Evolutionary conservation across 768 basidiomycete species (phyloP).

Genomic region (Gymnopilus junonius): DNA sequence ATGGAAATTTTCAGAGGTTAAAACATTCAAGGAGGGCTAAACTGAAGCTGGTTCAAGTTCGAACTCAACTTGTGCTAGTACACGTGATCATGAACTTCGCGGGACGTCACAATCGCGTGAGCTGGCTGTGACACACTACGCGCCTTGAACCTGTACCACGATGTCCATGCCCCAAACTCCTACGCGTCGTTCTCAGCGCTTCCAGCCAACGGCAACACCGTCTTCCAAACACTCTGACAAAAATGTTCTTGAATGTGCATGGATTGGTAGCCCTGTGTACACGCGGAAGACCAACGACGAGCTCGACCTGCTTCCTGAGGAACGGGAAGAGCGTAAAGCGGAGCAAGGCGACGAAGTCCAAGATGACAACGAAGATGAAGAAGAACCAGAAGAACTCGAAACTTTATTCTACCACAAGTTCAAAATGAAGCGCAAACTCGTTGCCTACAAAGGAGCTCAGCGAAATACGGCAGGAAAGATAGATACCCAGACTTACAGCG

Average conservation of each 20-base stretch:
- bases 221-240: conserved; percentile 18
- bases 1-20: too few species aligned
- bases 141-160: neutral
- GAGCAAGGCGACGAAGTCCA: too few species aligned
- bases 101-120: too few species aligned
- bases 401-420: neutral
- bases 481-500: neutral
- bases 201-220: conserved; percentile 28
- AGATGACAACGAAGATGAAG: neutral
- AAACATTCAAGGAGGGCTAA: too few species aligned
- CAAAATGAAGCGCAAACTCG: neutral
- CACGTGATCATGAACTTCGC: too few species aligned
- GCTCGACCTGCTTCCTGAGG: neutral
- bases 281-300: conserved; percentile 5
- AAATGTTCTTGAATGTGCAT: conserved; percentile 25
- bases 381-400: neutral
- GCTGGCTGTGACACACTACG: neutral
- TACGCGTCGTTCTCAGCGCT: conserved; percentile 25
- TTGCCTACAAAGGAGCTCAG: neutral
- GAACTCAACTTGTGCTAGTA: too few species aligned
- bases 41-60: too few species aligned
- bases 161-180: conserved; percentile 23
- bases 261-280: conserved; percentile 20
- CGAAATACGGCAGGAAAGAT: neutral
- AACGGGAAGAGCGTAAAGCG: too few species aligned